A percentile compares a stretch with the other conserved stretches of the same genome.
phyloP scores from a whole-genome alignment of 495 filamentous ascomycete genomes.

The Tuber melanosporum region DNA sequence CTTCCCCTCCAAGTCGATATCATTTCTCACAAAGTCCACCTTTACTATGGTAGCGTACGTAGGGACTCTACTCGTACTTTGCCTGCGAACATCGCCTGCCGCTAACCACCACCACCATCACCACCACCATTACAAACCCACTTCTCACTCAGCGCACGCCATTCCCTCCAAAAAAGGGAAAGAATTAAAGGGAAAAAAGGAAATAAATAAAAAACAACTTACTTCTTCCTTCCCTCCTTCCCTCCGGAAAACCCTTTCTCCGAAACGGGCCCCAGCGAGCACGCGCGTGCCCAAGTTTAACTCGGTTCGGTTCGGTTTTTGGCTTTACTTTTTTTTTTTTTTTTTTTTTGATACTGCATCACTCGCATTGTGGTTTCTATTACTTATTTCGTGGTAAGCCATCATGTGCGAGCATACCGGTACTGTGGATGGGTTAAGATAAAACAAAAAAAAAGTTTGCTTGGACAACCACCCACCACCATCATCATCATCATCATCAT shows the following conservation, averaged over 20 bases:
- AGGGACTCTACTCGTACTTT: neutral
- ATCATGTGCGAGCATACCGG: neutral
- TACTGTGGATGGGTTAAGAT: neutral
- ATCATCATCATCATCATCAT: neutral
- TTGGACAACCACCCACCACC: neutral
- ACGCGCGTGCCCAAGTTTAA: neutral
- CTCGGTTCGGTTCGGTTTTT: neutral
- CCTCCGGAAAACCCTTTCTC: neutral
- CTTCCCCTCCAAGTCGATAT: neutral
- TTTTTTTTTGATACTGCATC: neutral
- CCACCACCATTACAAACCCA: neutral
- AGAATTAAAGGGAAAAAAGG: no score
- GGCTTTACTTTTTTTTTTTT: neutral
- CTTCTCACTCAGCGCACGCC: neutral
- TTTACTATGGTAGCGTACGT: no score
- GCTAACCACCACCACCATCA: no score
- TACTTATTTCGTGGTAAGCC: neutral
- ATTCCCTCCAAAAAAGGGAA: neutral
- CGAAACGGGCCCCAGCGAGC: conserved; percentile 1
- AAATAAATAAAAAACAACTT: neutral
- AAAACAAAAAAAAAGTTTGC: neutral
- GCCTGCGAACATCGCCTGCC: neutral
- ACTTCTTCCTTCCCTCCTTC: neutral
- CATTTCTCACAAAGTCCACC: neutral
- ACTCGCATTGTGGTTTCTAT: neutral